Evolutionary conservation across 2,329 filamentous ascomycete species (phyloP).

Genomic region (Monilinia vaccinii-corymbosi): DNA sequence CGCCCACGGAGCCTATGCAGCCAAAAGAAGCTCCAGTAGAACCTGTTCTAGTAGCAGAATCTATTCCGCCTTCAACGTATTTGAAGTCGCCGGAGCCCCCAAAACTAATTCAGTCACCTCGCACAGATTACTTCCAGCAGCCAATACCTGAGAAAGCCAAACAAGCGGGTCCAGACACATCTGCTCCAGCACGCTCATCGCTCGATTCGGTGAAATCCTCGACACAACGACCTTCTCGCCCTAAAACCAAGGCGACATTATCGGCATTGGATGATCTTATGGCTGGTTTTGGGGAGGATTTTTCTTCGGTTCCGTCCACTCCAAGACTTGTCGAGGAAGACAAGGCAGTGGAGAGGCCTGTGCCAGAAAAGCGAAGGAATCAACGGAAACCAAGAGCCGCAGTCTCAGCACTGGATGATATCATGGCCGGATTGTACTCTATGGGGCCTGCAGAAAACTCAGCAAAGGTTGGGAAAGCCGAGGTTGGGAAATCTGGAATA

Average conservation of each 20-base stretch:
- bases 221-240: neutral
- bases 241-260: neutral
- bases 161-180: neutral
- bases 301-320: neutral
- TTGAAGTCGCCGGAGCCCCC: neutral
- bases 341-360: neutral
- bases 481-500: neutral
- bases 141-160: neutral
- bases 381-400: neutral
- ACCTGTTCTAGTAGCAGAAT: too few species aligned
- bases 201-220: neutral
- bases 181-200: neutral
- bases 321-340: neutral
- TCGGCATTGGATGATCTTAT: conserved; percentile 11
- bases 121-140: neutral
- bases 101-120: neutral
- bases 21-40: neutral
- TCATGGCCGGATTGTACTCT: conserved; percentile 6
- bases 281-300: conserved; percentile 2
- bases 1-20: neutral
- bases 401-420: conserved; percentile 9
- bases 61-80: neutral
- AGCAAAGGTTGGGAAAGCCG: neutral
- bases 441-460: neutral
- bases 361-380: neutral